Evolutionary conservation across 2,329 filamentous ascomycete species (phyloP).

Genomic region (Magnaporthales sp.): DNA sequence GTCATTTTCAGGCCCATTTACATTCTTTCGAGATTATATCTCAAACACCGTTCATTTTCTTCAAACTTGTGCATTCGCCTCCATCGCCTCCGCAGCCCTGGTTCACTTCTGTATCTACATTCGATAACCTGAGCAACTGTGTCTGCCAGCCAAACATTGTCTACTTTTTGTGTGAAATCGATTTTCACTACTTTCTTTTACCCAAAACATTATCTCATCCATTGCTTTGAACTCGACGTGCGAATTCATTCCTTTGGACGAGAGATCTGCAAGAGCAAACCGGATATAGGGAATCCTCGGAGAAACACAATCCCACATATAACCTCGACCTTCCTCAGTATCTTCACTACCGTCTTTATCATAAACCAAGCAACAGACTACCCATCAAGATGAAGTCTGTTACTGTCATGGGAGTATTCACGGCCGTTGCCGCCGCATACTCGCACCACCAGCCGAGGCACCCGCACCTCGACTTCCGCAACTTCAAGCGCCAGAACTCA

Average conservation of each 20-base stretch:
- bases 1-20: conserved; percentile 3
- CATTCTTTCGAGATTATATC: background rate
- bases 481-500: conserved; percentile 4
- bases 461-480: conserved; percentile 6
- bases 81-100: background rate
- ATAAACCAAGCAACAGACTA: background rate
- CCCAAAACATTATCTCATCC: background rate
- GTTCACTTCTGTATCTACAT: background rate
- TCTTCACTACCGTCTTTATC: background rate
- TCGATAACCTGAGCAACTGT: conserved; percentile 1
- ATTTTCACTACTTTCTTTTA: conserved; percentile 3
- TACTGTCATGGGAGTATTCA: conserved; percentile 2
- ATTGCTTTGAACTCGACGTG: conserved; percentile 1
- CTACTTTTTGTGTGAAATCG: conserved; percentile 3
- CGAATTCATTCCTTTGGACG: background rate
- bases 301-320: background rate
- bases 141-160: conserved; percentile 4
- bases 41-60: conserved; percentile 4
- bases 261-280: conserved; percentile 2
- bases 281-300: background rate
- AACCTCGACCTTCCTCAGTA: background rate
- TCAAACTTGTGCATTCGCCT: background rate
- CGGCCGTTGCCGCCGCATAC: conserved; percentile 2
- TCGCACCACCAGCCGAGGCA: conserved; percentile 3
- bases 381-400: conserved; percentile 5